phyloP scores from a whole-genome alignment of 768 basidiomycete genomes.

The Chalciporus piperatus region DNA sequence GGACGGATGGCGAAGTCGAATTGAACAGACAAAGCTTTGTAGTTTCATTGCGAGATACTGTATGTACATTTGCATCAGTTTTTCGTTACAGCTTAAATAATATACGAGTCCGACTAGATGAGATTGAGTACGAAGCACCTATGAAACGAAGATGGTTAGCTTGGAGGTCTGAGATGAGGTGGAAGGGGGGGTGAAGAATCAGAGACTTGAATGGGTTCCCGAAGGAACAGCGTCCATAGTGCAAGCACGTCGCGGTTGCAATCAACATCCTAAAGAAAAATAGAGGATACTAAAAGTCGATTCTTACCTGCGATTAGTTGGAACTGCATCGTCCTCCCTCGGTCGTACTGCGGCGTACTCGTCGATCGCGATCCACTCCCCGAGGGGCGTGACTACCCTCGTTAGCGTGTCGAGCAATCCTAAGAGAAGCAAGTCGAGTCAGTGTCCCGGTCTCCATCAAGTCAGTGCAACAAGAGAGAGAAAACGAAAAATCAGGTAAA shows the following conservation, averaged over 20 bases:
- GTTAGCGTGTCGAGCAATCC: not conserved
- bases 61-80: not conserved
- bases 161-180: not conserved
- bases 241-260: constrained; percentile 58
- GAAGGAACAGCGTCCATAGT: constrained; percentile 61
- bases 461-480: not conserved
- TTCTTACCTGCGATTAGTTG: constrained; percentile 11
- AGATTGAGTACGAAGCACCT: not conserved
- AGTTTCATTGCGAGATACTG: not conserved
- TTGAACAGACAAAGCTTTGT: too few species aligned
- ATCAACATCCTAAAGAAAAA: constrained; percentile 41
- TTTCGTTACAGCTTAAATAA: not conserved
- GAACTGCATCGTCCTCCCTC: too few species aligned
- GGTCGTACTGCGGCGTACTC: too few species aligned
- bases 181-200: constrained; percentile 31
- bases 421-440: not conserved
- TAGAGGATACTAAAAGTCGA: not conserved
- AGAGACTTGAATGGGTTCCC: constrained; percentile 84
- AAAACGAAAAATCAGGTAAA: constrained; percentile 34
- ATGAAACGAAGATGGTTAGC: constrained; percentile 14
- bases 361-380: not conserved
- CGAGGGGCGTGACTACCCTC: too few species aligned
- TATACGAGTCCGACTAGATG: not conserved
- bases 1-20: not conserved
- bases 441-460: constrained; percentile 1